Conservation (phyloP, 345 rosid genomes). For the Eutrema heterophyllum region DNA sequence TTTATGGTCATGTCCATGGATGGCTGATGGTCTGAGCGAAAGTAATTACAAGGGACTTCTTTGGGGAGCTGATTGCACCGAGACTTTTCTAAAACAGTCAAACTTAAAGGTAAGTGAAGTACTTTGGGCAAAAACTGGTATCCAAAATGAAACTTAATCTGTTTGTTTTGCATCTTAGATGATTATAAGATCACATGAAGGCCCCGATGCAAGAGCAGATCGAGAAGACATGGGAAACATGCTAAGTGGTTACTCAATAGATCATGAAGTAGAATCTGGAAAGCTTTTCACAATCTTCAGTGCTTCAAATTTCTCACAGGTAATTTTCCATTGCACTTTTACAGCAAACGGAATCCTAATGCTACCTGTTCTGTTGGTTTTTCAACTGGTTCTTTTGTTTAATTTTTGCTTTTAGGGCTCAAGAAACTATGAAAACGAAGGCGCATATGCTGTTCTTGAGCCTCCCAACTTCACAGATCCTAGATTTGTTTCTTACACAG, state of each 20-base stretch:
- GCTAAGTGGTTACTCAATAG: conserved; percentile 35
- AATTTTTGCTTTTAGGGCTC: conserved; percentile 22
- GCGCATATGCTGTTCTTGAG: conserved; percentile 42
- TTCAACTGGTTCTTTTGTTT: not conserved
- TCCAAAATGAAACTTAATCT: not conserved
- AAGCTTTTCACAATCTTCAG: conserved; percentile 38
- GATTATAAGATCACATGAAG: conserved; percentile 48
- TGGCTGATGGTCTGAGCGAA: conserved; percentile 34
- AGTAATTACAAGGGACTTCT: conserved; percentile 36
- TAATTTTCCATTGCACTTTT: not conserved
- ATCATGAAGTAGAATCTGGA: conserved; percentile 44
- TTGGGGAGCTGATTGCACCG: conserved; percentile 48
- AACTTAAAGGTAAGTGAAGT: conserved; percentile 32
- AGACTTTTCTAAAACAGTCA: conserved; percentile 32
- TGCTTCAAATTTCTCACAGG: conserved; percentile 39
- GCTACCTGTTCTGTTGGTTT: not conserved
- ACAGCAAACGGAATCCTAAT: not conserved
- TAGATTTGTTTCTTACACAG: conserved; percentile 35
- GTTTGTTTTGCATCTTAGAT: conserved; percentile 21
- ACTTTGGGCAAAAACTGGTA: not conserved
- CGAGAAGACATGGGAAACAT: conserved; percentile 38
- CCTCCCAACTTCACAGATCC: conserved; percentile 38
- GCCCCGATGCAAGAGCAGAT: conserved; percentile 36
- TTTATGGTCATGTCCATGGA: conserved; percentile 44
- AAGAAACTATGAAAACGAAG: conserved; percentile 34